Conservation (phyloP, 805 yeast genomes). For the Wickerhamia fluorescens region DNA sequence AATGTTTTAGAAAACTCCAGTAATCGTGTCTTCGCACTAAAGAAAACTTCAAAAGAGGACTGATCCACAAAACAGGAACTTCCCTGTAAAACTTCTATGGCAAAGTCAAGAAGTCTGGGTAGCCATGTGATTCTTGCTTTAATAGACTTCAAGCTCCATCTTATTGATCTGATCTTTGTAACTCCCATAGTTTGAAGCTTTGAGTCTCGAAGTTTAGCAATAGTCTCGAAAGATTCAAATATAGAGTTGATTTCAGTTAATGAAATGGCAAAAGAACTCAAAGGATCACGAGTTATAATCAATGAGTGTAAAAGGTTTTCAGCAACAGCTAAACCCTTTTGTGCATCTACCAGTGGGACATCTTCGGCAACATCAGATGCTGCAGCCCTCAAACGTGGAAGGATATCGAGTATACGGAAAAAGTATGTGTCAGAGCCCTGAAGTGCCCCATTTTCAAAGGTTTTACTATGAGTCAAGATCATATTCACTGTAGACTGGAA, state of each 20-base stretch:
- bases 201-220: conserved; percentile 7
- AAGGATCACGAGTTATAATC: conserved; percentile 45
- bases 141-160: conserved; percentile 11
- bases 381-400: conserved; percentile 71
- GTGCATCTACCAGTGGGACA: conserved; percentile 66
- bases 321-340: conserved; percentile 66
- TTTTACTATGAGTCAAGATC: conserved; percentile 48
- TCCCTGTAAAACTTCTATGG: conserved; percentile 12
- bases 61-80: conserved; percentile 6
- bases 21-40: conserved; percentile 10
- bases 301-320: conserved; percentile 64
- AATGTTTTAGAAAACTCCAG: conserved; percentile 7
- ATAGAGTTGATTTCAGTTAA: conserved; percentile 6
- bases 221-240: conserved; percentile 9
- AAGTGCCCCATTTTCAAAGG: conserved; percentile 33
- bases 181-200: conserved; percentile 4
- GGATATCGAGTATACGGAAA: conserved; percentile 65
- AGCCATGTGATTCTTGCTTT: conserved; percentile 18
- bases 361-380: conserved; percentile 60
- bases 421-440: conserved; percentile 45
- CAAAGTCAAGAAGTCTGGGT: conserved; percentile 32
- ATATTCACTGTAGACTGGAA: conserved; percentile 56
- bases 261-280: conserved; percentile 24
- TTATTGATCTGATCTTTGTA: conserved; percentile 11
- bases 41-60: conserved; percentile 9